Percentiles rank a stretch among this genome's conserved stretches.
phyloP scores from a whole-genome alignment of 2,329 filamentous ascomycete species.

The Dothideomycetes sp. region DNA sequence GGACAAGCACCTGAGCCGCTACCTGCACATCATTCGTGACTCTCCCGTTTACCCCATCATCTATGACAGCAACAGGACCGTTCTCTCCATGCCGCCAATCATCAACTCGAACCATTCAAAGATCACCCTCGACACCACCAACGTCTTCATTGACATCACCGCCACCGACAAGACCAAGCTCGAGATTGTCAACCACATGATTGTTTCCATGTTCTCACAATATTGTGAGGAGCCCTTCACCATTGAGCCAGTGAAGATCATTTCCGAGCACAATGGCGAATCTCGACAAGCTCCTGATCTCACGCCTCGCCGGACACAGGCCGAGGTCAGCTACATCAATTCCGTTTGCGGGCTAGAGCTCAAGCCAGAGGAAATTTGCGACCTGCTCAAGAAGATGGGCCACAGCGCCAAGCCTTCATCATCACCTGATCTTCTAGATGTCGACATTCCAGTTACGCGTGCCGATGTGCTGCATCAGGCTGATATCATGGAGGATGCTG shows the following conservation, averaged over 20 bases:
- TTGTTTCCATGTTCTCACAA: constrained; percentile 93
- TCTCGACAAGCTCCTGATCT: constrained; percentile 74
- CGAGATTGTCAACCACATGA: constrained; percentile 88
- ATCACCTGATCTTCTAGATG: constrained; percentile 54
- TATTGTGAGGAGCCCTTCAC: constrained; percentile 85
- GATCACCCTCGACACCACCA: constrained; percentile 81
- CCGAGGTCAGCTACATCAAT: constrained; percentile 89
- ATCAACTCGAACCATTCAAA: constrained; percentile 98
- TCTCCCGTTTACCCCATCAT: constrained; percentile 93
- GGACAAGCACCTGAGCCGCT: constrained; percentile 84
- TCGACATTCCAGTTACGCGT: constrained; percentile 76
- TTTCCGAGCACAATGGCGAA: constrained; percentile 82
- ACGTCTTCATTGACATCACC: constrained; percentile 95
- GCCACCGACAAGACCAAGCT: constrained; percentile 93
- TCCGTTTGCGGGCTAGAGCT: constrained; percentile 76
- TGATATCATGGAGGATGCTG: constrained; percentile 97
- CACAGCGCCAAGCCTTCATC: constrained; percentile 68
- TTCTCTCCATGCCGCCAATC: constrained; percentile 91
- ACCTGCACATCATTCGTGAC: constrained; percentile 88
- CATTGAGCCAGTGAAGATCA: constrained; percentile 84
- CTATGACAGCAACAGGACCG: constrained; percentile 73
- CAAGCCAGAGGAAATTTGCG: constrained; percentile 62
- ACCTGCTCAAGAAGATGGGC: constrained; percentile 79
- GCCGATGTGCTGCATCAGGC: constrained; percentile 94
- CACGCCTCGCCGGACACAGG: constrained; percentile 62